A percentile compares a stretch with the other conserved stretches of the same genome.
phyloP scores from a whole-genome alignment of 306 rosid genomes.

The Malus asiatica region DNA sequence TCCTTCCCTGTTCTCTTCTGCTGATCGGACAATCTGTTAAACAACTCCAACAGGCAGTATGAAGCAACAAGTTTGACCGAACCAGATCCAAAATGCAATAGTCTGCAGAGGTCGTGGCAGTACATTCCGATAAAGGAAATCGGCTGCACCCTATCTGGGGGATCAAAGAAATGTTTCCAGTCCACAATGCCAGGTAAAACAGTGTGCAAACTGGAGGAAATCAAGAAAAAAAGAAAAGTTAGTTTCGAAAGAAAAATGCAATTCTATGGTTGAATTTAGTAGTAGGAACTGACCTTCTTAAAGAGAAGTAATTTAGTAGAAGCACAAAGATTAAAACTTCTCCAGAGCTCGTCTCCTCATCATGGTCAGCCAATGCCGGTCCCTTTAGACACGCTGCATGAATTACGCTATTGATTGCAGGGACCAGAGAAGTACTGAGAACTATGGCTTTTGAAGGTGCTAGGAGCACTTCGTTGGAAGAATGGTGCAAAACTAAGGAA shows the following conservation, averaged over 20 bases:
- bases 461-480: constrained; percentile 42
- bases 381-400: constrained; percentile 59
- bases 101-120: constrained; percentile 79
- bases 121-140: constrained; percentile 48
- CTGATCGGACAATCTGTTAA: constrained; percentile 58
- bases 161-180: constrained; percentile 63
- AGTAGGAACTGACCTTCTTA: constrained; percentile 44
- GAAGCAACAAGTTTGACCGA: constrained; percentile 38
- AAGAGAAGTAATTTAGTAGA: constrained; percentile 56
- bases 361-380: constrained; percentile 67
- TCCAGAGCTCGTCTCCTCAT: constrained; percentile 52
- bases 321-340: constrained; percentile 51
- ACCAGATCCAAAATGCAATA: constrained; percentile 76
- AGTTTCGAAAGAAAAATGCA: constrained; percentile 7
- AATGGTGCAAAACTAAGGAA: constrained; percentile 68
- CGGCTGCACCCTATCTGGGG: constrained; percentile 35
- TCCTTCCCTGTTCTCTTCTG: constrained; percentile 41
- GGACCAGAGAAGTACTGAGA: constrained; percentile 44
- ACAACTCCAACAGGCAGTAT: constrained; percentile 59
- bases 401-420: constrained; percentile 42
- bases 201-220: constrained; percentile 47
- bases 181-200: constrained; percentile 57
- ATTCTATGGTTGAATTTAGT: background rate
- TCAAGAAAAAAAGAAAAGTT: constrained; percentile 1
- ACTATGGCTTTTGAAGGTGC: constrained; percentile 71